Conservation (phyloP, 495 filamentous ascomycete genomes). For the Cercophora samala region DNA sequence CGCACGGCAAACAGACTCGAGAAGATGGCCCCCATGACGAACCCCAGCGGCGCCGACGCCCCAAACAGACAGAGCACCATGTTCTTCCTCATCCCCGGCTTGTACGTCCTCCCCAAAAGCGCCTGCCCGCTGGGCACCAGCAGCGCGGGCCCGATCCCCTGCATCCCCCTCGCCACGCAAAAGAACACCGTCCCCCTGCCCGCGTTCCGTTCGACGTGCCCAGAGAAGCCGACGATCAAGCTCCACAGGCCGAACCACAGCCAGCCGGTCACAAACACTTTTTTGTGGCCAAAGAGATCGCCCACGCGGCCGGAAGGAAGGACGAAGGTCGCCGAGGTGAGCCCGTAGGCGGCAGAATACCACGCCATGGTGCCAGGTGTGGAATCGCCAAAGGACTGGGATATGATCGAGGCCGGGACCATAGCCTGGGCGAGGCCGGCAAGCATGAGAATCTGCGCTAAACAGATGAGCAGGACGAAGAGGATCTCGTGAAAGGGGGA, state of each 20-base stretch:
- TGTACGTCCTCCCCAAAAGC: slow-evolving; percentile 55
- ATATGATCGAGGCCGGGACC: slow-evolving; percentile 43
- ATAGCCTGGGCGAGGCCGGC: slow-evolving; percentile 40
- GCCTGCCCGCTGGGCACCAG: slow-evolving; percentile 60
- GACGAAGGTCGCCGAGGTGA: slow-evolving; percentile 69
- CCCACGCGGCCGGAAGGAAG: slow-evolving; percentile 63
- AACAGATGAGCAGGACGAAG: slow-evolving; percentile 22
- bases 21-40: slow-evolving; percentile 50
- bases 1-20: slow-evolving; percentile 48
- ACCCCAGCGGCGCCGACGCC: slow-evolving; percentile 57
- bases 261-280: slow-evolving; percentile 61
- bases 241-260: slow-evolving; percentile 63
- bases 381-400: slow-evolving; percentile 40
- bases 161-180: slow-evolving; percentile 55
- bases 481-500: slow-evolving; percentile 16
- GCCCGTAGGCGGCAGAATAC: slow-evolving; percentile 43
- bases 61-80: slow-evolving; percentile 64
- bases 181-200: slow-evolving; percentile 47
- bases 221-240: slow-evolving; percentile 55
- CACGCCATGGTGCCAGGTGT: slow-evolving; percentile 47
- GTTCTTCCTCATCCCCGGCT: slow-evolving; percentile 50
- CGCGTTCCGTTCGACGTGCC: slow-evolving; percentile 17
- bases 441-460: slow-evolving; percentile 23
- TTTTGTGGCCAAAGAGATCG: slow-evolving; percentile 63
- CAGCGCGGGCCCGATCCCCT: slow-evolving; percentile 59